Conservation (phyloP, 2,329 filamentous ascomycete genomes). For the Colletotrichum sp. region DNA sequence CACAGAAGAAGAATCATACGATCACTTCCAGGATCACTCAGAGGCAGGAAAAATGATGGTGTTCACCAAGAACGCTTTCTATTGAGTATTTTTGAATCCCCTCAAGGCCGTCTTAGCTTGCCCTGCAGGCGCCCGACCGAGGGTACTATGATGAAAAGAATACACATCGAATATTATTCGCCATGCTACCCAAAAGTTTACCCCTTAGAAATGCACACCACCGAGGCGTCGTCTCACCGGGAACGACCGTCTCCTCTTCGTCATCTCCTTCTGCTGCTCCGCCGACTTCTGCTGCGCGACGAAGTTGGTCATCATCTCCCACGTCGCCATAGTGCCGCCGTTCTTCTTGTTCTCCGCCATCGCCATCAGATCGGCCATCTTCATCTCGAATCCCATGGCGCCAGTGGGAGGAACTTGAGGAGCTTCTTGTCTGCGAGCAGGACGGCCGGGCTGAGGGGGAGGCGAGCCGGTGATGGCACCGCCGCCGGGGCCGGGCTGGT, state of each 20-base stretch:
- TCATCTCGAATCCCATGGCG: conserved; percentile 8
- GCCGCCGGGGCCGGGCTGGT: conserved; percentile 1
- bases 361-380: conserved; percentile 13
- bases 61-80: neutral
- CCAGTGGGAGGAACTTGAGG: neutral
- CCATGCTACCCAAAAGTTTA: conserved; percentile 2
- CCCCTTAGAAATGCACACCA: conserved; percentile 5
- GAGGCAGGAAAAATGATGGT: neutral
- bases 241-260: neutral
- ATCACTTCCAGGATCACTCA: neutral
- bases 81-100: neutral
- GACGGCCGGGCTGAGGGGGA: neutral
- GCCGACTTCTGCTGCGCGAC: conserved; percentile 1
- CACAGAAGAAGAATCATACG: neutral
- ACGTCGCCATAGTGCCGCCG: conserved; percentile 7
- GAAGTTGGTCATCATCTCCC: conserved; percentile 14
- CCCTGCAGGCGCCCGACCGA: neutral
- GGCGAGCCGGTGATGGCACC: neutral
- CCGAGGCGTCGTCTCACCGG: conserved; percentile 6
- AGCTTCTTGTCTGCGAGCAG: neutral
- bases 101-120: neutral
- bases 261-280: neutral
- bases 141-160: conserved; percentile 10
- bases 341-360: conserved; percentile 10
- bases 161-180: conserved; percentile 14